Conservation (phyloP, 208 protist species). For the Leptomonas seymouri region DNA sequence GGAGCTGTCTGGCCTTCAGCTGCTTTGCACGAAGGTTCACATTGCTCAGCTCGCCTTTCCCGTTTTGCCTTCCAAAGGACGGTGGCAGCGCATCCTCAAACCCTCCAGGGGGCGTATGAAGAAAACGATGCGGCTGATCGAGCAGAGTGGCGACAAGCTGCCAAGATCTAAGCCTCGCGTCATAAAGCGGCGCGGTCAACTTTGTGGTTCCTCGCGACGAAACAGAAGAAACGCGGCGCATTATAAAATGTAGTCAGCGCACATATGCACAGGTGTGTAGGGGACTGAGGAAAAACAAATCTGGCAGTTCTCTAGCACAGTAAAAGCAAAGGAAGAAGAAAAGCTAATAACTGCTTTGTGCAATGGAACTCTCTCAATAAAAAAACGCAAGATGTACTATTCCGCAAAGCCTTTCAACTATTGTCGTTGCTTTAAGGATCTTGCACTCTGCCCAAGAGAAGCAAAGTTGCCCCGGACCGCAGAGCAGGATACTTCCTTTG, state of each 20-base stretch:
- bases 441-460: no score
- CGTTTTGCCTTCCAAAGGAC: constrained; percentile 47
- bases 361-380: no score
- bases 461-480: no score
- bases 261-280: background rate
- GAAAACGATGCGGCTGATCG: constrained; percentile 2
- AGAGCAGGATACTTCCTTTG: no score
- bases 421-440: no score
- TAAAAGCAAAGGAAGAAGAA: no score
- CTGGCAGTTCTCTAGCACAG: background rate
- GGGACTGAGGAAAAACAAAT: background rate
- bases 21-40: constrained; percentile 45
- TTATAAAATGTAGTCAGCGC: background rate
- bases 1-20: constrained; percentile 13
- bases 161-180: no score
- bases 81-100: constrained; percentile 58
- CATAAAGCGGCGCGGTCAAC: background rate
- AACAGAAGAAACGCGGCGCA: constrained; percentile 4
- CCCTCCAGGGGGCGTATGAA: constrained; percentile 58
- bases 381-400: no score
- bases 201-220: background rate
- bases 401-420: no score
- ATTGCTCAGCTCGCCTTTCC: constrained; percentile 56
- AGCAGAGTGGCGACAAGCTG: background rate
- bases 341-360: no score